Base-by-base conservation (phyloP, 768 basidiomycete genomes). In the Russula ochroleuca region DNA sequence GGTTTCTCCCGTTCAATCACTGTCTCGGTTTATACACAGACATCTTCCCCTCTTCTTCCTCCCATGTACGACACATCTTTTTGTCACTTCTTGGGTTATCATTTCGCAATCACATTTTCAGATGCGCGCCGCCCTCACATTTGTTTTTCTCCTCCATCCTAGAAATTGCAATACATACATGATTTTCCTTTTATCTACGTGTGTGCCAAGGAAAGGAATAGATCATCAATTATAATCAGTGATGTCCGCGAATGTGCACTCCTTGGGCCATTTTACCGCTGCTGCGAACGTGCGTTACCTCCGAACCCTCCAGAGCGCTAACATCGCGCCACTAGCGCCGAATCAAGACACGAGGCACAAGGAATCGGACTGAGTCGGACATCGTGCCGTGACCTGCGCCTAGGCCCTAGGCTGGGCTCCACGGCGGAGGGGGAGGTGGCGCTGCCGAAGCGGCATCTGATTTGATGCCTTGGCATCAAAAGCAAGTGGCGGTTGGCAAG, bases 1-100 rank as follows among this genome's bases (percentile, higher is more conserved):
- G 49, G 31, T 51, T 56, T 31, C 54, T 50, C 14, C 48, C 31
- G 31, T 10, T 43, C 47, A 53, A 43, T 23, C 15, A 25, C 59
- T 43, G 47, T 48, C 54, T 50, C 43, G 53, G 38, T 61, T 57
- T 38, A 56, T 43, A 48, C 41, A 41, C 53, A 57, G 43, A 19
- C 10, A 55, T 48, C 49, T 21, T 50, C 28, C 19, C 21, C n/a
- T 23, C n/a, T 37, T 35, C 38, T 54, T 37, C 47, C 19, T 37
- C 47, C 23, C 35, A 56, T 64, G 59, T 65, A 61, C 23, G 40
- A 9, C 64, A 56, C 28, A 65, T 61, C 13, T 51, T 61, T 60
- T 56, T 8, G 8, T 33, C n/a, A 43, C 43, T 35, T 53, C 40
- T 37, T 43, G 55, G 13, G 5, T 52, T 58, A 35, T 17, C 37